Base-by-base conservation (phyloP, 2,329 filamentous ascomycete genomes). In the Scytalidium sp. region DNA sequence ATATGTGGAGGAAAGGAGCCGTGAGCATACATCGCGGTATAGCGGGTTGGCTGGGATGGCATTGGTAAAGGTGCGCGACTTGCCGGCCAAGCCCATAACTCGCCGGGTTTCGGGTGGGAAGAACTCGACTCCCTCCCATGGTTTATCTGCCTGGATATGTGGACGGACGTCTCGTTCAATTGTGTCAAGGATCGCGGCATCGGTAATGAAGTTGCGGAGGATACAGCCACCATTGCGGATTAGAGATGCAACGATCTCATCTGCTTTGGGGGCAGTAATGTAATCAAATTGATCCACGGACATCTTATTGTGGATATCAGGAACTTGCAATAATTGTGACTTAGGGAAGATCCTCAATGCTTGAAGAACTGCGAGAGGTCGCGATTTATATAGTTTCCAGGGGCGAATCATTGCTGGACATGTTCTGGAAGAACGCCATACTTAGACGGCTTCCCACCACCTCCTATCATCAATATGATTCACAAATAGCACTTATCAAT, bases 41-140 rank as follows among this genome's bases (percentile, higher is more conserved):
- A 64, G 50, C 15, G 53, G 54, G 29, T 64, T 49, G 36, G 29
- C 56, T 45, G 50, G 55, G 43, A 53, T 53, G 20, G 36, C 50
- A 49, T 50, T 50, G 22, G 50, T 50, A 50, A 56, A 64, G 11
- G 43, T 57, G 11, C 44, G 48, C 7, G 56, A 59, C 41, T 61
- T 61, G 3, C 49, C 50, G 5, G 56, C 53, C 19, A 61, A 59
- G 22, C 49, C 61, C 41, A 49, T 60, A 43, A 49, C 59, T 3
- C 62, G 52, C 39, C 62, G 53, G 2, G 62, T 64, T 21, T 55
- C 53, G 6, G 50, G 53, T 29, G 53, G 53, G 29, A 55, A 55
- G 7, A 55, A 42, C 41, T 56, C 53, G 1, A 36, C 32, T 15
- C 41, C 53, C 39, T 53, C 44, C 53, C 44, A 51, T 25, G 51